Base-by-base conservation (phyloP, 257 asterid genomes). In the Scutellaria galericulata region DNA sequence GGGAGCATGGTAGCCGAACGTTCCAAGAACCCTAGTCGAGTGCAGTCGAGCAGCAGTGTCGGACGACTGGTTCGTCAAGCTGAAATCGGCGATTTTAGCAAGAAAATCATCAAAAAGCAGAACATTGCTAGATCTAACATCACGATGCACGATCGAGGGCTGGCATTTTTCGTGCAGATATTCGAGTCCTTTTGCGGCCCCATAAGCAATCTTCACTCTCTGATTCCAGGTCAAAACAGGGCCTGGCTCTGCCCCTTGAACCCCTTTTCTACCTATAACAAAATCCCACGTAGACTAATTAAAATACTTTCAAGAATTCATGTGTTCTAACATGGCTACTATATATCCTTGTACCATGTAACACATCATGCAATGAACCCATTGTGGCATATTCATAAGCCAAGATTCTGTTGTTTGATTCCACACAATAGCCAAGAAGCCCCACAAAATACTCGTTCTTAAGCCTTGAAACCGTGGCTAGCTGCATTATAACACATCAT, bases 21-120 rank as follows among this genome's bases (percentile, higher is more conserved):
- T 93, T 7, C 98, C 97, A 53, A 93, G 81, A 48, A 91, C 97
- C 68, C 97, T 81, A 7, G 98, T 93, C 3, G 97, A 93, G 74
- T 91, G 98, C 82, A 91, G 81, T n/a, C 96, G 86, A 18, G 98
- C 97, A 39, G 98, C 96, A 4, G 97, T 89, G 70, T 93, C 98
- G 0, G 98, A 93, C 2, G 91, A 85, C 80, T 89, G 97, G 63
- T 93, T 93, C 1, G 92, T 83, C 82, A 93, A 74, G 87, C 81
- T 84, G 80, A 86, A 93, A 75, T 93, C 98, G 15, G 98, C 96
- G 14, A 93, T 73, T 64, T 93, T 93, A 7, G 98, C 75, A 7
- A 82, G 73, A 73, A 85, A 93, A 67, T 91, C 98, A 62, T 93
- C 96, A 14, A 89, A 93, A 13, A 93, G 89, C 41, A 93, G 89